A percentile compares a stretch with the other conserved stretches of the same genome.
These are phyloP conservation scores for Teunomyces tritomae DNA, from an alignment of 805 yeast species.

Conservation along the genomic window DNA sequence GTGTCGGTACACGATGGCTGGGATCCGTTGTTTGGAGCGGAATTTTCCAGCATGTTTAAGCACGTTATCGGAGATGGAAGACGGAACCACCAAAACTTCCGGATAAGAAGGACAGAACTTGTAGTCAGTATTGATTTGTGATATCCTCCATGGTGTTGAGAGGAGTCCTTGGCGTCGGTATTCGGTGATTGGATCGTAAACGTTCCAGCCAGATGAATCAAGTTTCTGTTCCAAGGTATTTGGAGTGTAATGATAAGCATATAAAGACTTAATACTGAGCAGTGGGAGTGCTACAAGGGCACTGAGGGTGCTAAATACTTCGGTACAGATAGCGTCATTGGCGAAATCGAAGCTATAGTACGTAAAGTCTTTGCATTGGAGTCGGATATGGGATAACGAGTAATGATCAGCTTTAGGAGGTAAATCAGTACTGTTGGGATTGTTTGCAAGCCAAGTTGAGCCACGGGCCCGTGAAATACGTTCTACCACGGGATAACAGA, in stretches of 20 bases:
- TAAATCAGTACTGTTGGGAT: conserved; percentile 1
- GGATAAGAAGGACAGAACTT: conserved; percentile 79
- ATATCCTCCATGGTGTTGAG: conserved; percentile 59
- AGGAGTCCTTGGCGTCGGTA: conserved; percentile 71
- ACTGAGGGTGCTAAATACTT: conserved; percentile 71
- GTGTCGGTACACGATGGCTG: conserved; percentile 77
- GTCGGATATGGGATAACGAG: conserved; percentile 54
- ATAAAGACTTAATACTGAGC: conserved; percentile 47
- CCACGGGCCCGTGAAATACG: conserved; percentile 58
- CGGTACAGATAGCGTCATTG: conserved; percentile 56
- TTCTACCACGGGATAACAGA: conserved; percentile 82
- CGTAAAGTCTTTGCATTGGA: conserved; percentile 83
- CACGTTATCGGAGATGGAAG: conserved; percentile 75
- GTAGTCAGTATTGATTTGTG: conserved; percentile 63
- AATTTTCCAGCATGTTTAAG: conserved; percentile 80
- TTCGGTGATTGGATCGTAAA: conserved; percentile 63
- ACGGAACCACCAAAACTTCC: conserved; percentile 62
- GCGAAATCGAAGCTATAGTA: conserved; percentile 74
- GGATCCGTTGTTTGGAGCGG: conserved; percentile 82
- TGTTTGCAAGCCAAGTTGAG: conserved; percentile 35
- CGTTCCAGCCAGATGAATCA: conserved; percentile 60
- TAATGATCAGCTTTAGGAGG: conserved; percentile 28
- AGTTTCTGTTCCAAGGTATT: conserved; percentile 62
- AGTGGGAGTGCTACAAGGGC: conserved; percentile 50
- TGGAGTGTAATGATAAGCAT: conserved; percentile 81